phyloP scores from a whole-genome alignment of 495 filamentous ascomycete species.

The Hypoxylon subgilvum region DNA sequence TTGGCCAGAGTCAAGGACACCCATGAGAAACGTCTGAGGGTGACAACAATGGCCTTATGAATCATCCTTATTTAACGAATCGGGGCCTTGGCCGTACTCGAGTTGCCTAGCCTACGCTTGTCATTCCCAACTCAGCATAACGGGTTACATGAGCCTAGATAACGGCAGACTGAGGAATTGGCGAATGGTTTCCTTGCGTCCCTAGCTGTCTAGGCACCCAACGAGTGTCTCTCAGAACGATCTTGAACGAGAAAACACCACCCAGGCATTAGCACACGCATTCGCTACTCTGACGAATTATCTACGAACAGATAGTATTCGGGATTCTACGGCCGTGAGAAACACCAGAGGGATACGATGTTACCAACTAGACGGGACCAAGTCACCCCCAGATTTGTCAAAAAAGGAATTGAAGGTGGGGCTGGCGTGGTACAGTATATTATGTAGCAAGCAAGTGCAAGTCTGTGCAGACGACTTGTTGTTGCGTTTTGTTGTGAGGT shows the following conservation, averaged over 20 bases:
- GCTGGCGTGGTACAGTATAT: conserved; percentile 17
- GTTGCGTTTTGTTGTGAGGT: conserved; percentile 1
- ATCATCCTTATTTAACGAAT: background rate
- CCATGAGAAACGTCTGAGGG: background rate
- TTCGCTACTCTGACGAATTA: too few relatives aligned
- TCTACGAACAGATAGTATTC: background rate
- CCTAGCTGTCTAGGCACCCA: too few relatives aligned
- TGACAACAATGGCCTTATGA: background rate
- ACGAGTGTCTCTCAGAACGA: too few relatives aligned
- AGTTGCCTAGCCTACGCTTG: too few relatives aligned
- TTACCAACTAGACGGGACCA: conserved; percentile 15
- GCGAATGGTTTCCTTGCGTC: too few relatives aligned
- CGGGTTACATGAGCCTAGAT: too few relatives aligned
- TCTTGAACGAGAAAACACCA: too few relatives aligned
- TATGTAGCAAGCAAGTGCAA: conserved; percentile 14
- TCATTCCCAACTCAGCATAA: too few relatives aligned
- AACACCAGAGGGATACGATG: conserved; percentile 16
- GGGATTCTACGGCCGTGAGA: conserved; percentile 13
- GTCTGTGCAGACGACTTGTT: too few relatives aligned
- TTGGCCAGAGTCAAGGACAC: background rate
- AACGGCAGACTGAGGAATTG: too few relatives aligned
- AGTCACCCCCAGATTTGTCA: conserved; percentile 13
- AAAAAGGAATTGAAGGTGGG: conserved; percentile 10
- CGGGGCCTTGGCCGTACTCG: too few relatives aligned
- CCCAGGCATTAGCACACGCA: too few relatives aligned